Conservation (phyloP, 495 filamentous ascomycete species). For the Daldinia concentrica region DNA sequence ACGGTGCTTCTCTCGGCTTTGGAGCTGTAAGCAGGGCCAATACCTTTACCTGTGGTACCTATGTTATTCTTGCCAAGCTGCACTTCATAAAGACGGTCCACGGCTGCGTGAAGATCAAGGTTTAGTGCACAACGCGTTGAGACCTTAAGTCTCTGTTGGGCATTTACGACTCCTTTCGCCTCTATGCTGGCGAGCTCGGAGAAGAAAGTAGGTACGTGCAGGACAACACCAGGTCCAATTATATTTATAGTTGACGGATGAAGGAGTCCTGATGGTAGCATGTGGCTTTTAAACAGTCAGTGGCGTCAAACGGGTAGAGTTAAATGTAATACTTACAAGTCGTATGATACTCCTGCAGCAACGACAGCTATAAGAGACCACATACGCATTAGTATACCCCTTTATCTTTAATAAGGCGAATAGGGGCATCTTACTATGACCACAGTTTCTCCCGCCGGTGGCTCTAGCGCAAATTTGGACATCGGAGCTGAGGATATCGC, state of each 20-base stretch:
- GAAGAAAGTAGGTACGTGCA: conserved; percentile 80
- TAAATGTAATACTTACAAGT: conserved; percentile 24
- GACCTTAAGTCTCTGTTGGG: conserved; percentile 75
- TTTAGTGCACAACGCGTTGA: conserved; percentile 84
- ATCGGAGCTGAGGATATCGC: conserved; percentile 36
- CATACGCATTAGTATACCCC: not conserved
- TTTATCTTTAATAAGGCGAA: not conserved
- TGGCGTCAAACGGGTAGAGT: not conserved
- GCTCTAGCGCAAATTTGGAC: conserved; percentile 38
- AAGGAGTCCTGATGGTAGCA: conserved; percentile 72
- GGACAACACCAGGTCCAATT: conserved; percentile 84
- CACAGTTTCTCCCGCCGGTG: conserved; percentile 34
- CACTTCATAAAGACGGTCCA: conserved; percentile 83
- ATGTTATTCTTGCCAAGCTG: conserved; percentile 69
- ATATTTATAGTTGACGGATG: conserved; percentile 81
- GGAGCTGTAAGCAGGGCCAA: conserved; percentile 83
- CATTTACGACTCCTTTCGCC: conserved; percentile 73
- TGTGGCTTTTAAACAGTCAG: conserved; percentile 55
- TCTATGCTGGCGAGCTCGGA: conserved; percentile 78
- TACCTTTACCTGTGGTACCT: conserved; percentile 70
- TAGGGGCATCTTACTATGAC: conserved; percentile 28
- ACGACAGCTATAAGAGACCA: conserved; percentile 23
- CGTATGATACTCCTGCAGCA: conserved; percentile 27
- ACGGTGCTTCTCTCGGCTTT: conserved; percentile 82
- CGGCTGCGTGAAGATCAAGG: conserved; percentile 82